Evolutionary conservation across 257 asterid species (phyloP), one percentile per base, ranked within the genome.

Genomic region (Knoxia roxburghii): DNA sequence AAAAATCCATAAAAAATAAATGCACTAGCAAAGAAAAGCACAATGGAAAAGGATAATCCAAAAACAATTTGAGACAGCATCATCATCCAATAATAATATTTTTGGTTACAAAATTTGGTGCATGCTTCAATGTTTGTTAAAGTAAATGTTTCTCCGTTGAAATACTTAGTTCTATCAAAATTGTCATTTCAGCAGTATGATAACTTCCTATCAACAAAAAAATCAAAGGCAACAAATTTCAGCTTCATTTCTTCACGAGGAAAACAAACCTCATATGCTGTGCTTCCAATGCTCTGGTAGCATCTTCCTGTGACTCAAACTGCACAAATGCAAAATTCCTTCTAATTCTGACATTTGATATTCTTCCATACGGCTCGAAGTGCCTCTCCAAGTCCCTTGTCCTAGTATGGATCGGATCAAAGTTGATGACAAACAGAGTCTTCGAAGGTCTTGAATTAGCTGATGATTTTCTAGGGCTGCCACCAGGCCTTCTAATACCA

Each of bases 251-350:
- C 4, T 54, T 15, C 41, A 37, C 45, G 51, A 33, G 67, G 49
- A 71, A 24, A 24, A 32, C 65, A 77, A 68, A 89, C 98, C 96
- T 84, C 85, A 75, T 80, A 74, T 91, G 79, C 23, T 89, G 82
- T 1, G 86, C 84, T 79, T 89, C 95, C 68, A 91, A 69, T 49
- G 98, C 98, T 61, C 84, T 84, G 68, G 81, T 86, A 64, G 98
- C 98, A 74, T 91, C 98, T 75, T 91, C 97, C 77, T 72, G 88
- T 67, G 73, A 61, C 76, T 89, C 97, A 63, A 61, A 91, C 68
- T 87, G 95, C 83, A 91, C 87, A 79, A 91, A 91, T 20, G 95
- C 92, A 32, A 91, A 91, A 71, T 89, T 89, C 81, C 87, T 91
- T 77, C 96, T 77, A 75, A 89, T 89, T 75, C 98, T 81, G 70